Conservation (phyloP, 2,329 filamentous ascomycete genomes). For the Colletotrichum tamarilloi region DNA sequence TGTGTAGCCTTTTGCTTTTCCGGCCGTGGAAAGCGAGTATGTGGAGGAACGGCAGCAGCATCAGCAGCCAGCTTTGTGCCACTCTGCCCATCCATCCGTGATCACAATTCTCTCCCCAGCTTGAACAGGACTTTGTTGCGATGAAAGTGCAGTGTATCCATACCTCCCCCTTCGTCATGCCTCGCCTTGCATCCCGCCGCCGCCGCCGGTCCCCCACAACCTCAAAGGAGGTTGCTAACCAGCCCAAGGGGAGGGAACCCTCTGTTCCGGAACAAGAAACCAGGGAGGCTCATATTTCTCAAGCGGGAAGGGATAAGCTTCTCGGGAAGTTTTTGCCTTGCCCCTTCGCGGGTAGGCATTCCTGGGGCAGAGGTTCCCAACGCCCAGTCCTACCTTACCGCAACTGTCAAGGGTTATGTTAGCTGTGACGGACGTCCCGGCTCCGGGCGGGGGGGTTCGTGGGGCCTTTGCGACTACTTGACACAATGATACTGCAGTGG, state of each 20-base stretch:
- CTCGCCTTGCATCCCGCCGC: conserved; percentile 1
- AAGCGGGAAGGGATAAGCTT: conserved; percentile 14
- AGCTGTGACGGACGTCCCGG: neutral
- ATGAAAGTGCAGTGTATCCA: neutral
- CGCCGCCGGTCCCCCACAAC: neutral
- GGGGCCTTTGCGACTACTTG: conserved; percentile 10
- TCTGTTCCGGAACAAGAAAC: neutral
- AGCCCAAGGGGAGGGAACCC: neutral
- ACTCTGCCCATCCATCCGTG: conserved; percentile 1
- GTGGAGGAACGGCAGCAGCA: neutral
- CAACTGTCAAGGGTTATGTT: neutral
- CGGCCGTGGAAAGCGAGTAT: neutral
- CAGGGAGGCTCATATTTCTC: neutral
- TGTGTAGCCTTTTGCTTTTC: neutral
- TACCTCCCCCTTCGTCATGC: neutral
- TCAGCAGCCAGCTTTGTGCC: neutral
- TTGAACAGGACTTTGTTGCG: conserved; percentile 4
- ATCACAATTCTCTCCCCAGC: neutral
- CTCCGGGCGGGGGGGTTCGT: neutral
- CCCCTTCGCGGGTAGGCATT: neutral
- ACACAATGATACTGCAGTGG: neutral
- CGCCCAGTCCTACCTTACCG: neutral
- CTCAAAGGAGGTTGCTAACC: neutral
- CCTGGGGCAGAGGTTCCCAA: neutral
- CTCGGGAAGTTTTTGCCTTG: conserved; percentile 25